Percentiles rank a stretch among this genome's conserved stretches.
Conservation (phyloP, 1,284 basidiomycete species). For the Neotropicomus parvogracilis region DNA sequence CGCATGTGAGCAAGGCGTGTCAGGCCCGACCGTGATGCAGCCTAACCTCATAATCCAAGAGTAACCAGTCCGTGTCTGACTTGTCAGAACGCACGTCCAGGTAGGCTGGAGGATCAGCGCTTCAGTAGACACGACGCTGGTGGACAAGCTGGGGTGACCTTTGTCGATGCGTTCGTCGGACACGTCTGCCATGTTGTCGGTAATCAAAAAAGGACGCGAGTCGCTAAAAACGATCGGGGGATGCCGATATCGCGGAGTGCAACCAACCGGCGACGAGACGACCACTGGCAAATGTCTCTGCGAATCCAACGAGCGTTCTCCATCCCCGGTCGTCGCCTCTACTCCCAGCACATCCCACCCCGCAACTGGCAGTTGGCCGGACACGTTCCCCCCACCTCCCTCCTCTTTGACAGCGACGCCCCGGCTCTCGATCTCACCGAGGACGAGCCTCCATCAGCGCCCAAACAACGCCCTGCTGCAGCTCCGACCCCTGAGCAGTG, state of each 20-base stretch:
- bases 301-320: conserved; percentile 17
- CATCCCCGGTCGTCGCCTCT: conserved; percentile 22
- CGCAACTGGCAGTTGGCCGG: conserved; percentile 51
- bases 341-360: conserved; percentile 25
- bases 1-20: conserved; percentile 16
- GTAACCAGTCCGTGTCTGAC: conserved; percentile 79
- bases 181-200: conserved; percentile 82
- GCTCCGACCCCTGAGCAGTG: conserved; percentile 52
- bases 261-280: too few species aligned
- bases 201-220: neutral
- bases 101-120: conserved; percentile 63
- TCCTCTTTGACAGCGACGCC: conserved; percentile 43
- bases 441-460: conserved; percentile 44
- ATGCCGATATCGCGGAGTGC: too few species aligned
- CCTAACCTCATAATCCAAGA: conserved; percentile 80
- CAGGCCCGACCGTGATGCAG: conserved; percentile 4
- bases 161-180: conserved; percentile 73
- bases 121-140: conserved; percentile 6
- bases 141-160: conserved; percentile 47
- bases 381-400: conserved; percentile 47
- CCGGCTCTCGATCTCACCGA: conserved; percentile 47
- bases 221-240: conserved; percentile 14
- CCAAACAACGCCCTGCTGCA: conserved; percentile 36
- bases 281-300: conserved; percentile 11
- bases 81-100: conserved; percentile 80